Conservation (phyloP, 495 filamentous ascomycete species). For the Haplographium delicatum region DNA sequence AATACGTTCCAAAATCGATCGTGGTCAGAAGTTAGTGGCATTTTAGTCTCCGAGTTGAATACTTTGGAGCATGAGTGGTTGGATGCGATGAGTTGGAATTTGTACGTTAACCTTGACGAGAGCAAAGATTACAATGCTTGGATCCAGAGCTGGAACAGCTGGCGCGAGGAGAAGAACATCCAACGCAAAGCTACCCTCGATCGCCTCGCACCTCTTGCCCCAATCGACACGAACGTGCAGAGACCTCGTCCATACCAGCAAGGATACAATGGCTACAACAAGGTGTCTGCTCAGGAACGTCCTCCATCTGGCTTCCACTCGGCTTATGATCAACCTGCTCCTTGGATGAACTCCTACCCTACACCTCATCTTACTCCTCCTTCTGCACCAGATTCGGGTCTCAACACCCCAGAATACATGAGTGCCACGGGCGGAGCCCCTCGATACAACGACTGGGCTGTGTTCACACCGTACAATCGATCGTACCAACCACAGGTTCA, state of each 20-base stretch:
- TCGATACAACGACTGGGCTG: slow-evolving; percentile 24
- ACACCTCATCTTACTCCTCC: slow-evolving; percentile 26
- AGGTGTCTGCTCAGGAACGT: slow-evolving; percentile 17
- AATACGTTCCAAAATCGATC: slow-evolving; percentile 99
- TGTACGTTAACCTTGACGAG: slow-evolving; percentile 82
- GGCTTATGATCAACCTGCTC: slow-evolving; percentile 19
- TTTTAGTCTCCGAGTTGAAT: slow-evolving; percentile 83
- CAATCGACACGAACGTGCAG: slow-evolving; percentile 28
- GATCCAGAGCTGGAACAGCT: slow-evolving; percentile 79
- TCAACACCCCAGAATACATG: slow-evolving; percentile 26
- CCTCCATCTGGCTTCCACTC: slow-evolving; percentile 13
- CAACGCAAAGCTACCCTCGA: slow-evolving; percentile 32
- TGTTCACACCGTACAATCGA: slow-evolving; percentile 19
- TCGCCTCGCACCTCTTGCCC: slow-evolving; percentile 27
- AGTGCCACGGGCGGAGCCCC: slow-evolving; percentile 23
- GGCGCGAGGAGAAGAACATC: slow-evolving; percentile 57
- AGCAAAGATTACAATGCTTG: slow-evolving; percentile 79
- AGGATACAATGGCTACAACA: slow-evolving; percentile 15
- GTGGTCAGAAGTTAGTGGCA: slow-evolving; percentile 96
- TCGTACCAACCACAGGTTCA: slow-evolving; percentile 13
- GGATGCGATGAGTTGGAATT: slow-evolving; percentile 72
- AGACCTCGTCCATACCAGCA: slow-evolving; percentile 19
- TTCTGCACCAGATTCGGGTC: slow-evolving; percentile 25
- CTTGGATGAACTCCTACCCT: slow-evolving; percentile 19
- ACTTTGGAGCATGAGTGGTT: slow-evolving; percentile 91